These are phyloP conservation scores for Gonium pectorale DNA, from an alignment of 139 green algal species.

Conservation along the genomic window DNA sequence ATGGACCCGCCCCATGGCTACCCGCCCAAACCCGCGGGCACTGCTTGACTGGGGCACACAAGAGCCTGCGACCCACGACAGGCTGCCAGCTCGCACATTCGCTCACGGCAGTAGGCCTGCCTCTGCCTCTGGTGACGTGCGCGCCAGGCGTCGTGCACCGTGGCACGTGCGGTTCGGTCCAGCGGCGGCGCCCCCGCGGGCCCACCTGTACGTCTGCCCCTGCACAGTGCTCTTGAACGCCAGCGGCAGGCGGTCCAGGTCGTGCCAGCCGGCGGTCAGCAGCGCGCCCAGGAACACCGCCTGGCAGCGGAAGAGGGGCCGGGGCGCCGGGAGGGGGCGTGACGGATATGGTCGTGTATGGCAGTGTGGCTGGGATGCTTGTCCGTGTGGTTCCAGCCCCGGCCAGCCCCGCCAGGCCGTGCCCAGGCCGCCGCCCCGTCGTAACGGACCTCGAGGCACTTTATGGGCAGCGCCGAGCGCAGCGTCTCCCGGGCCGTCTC, in stretches of 20 bases:
- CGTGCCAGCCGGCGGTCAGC: constrained; percentile 65
- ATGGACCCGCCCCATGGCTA: too few relatives aligned
- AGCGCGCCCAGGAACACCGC: constrained; percentile 59
- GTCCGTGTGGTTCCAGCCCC: too few relatives aligned
- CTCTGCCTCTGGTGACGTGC: background rate
- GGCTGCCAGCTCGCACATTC: too few relatives aligned
- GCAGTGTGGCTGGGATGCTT: too few relatives aligned
- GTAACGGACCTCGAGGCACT: constrained; percentile 63
- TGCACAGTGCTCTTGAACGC: constrained; percentile 69
- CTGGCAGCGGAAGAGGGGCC: constrained; percentile 17
- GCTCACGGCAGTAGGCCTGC: too few relatives aligned
- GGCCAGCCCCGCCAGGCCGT: too few relatives aligned
- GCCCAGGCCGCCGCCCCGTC: too few relatives aligned
- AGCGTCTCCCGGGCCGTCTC: constrained; percentile 8
- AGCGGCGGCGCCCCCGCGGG: background rate
- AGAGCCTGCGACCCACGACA: too few relatives aligned
- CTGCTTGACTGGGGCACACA: too few relatives aligned
- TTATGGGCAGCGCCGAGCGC: constrained; percentile 61
- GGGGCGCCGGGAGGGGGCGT: background rate
- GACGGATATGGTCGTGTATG: too few relatives aligned
- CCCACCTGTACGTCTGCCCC: constrained; percentile 55
- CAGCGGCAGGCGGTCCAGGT: constrained; percentile 65
- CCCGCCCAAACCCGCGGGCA: too few relatives aligned
- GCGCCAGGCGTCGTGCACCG: background rate
- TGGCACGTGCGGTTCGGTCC: too few relatives aligned